phyloP scores from a whole-genome alignment of 371 early-diverging fungal genomes.

The Capniomyces stellatus region DNA sequence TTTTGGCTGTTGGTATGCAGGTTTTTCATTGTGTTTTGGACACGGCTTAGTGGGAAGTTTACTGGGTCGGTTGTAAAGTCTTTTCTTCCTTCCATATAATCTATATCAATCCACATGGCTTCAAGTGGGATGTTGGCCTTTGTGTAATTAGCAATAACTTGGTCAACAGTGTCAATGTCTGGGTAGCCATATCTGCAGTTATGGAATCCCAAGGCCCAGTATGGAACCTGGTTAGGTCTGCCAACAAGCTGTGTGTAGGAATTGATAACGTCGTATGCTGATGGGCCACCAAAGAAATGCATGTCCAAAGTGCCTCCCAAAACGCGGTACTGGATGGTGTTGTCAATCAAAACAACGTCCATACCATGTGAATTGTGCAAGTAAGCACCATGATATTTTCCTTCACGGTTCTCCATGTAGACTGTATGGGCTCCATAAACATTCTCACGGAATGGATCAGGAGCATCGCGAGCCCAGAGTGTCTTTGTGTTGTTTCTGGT shows the following conservation, averaged over 20 bases:
- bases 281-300: conserved; percentile 40
- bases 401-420: conserved; percentile 45
- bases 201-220: conserved; percentile 44
- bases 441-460: conserved; percentile 33
- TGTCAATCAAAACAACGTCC: conserved; percentile 37
- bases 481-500: conserved; percentile 26
- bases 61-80: conserved; percentile 23
- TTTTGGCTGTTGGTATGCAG: conserved; percentile 43
- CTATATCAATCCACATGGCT: conserved; percentile 54
- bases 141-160: conserved; percentile 31
- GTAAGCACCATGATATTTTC: conserved; percentile 33
- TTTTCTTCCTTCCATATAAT: conserved; percentile 33
- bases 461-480: conserved; percentile 33
- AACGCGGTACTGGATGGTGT: conserved; percentile 38
- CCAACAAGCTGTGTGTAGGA: conserved; percentile 53
- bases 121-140: conserved; percentile 41
- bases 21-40: conserved; percentile 39
- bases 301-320: conserved; percentile 48
- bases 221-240: conserved; percentile 35
- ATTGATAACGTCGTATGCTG: conserved; percentile 35
- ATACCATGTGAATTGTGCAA: conserved; percentile 52
- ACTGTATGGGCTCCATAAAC: conserved; percentile 53
- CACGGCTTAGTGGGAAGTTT: conserved; percentile 67
- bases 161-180: conserved; percentile 30
- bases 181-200: conserved; percentile 53